Evolutionary conservation across 257 asterid species (phyloP).

Genomic region (Striga asiatica): DNA sequence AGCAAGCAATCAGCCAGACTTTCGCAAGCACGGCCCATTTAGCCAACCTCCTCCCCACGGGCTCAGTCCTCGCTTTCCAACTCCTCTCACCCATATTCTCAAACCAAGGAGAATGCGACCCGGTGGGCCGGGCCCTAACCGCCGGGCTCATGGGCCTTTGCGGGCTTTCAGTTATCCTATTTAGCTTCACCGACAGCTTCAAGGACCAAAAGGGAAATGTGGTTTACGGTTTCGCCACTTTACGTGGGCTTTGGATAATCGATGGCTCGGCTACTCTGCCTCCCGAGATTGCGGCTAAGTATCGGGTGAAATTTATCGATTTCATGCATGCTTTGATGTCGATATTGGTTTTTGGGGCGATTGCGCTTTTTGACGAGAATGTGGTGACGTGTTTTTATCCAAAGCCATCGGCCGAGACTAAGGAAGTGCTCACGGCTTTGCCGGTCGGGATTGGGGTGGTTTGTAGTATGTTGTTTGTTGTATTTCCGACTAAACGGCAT

Average conservation of each 20-base stretch:
- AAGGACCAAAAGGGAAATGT: slow-evolving; percentile 61
- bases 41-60: slow-evolving; percentile 89
- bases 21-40: slow-evolving; percentile 76
- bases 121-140: slow-evolving; percentile 38
- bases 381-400: slow-evolving; percentile 79
- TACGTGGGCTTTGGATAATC: slow-evolving; percentile 61
- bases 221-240: slow-evolving; percentile 68
- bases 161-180: slow-evolving; percentile 57
- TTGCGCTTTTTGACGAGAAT: slow-evolving; percentile 62
- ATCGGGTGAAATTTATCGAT: slow-evolving; percentile 61
- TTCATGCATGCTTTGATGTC: slow-evolving; percentile 83
- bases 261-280: slow-evolving; percentile 62
- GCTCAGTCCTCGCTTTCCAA: slow-evolving; percentile 74
- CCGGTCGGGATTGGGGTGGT: slow-evolving; percentile 82
- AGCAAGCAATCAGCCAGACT: slow-evolving; percentile 89
- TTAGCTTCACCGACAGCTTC: slow-evolving; percentile 76
- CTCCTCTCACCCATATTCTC: slow-evolving; percentile 70
- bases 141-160: slow-evolving; percentile 48
- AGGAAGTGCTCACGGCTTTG: slow-evolving; percentile 60
- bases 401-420: slow-evolving; percentile 37
- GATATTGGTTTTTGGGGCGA: slow-evolving; percentile 63
- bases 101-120: slow-evolving; percentile 68
- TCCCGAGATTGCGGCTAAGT: slow-evolving; percentile 35
- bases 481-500: slow-evolving; percentile 73
- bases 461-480: slow-evolving; percentile 77